Evolutionary conservation across 2,329 filamentous ascomycete genomes (phyloP).

Genomic region (Phaeosphaeria sp.): DNA sequence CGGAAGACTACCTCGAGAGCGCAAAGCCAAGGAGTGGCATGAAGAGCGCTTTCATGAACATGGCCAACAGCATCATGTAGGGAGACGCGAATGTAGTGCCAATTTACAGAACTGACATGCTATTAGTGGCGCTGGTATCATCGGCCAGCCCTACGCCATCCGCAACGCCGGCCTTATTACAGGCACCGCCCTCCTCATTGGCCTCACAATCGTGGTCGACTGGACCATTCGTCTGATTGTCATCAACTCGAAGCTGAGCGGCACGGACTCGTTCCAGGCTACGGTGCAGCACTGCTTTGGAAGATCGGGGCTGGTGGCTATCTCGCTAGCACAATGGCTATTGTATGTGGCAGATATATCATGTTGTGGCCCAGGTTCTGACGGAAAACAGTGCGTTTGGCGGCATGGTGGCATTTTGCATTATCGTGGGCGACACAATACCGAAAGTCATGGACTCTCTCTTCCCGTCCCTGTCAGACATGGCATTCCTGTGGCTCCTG

Average conservation of each 20-base stretch:
- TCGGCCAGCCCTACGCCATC: conserved; percentile 92
- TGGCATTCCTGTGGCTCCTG: conserved; percentile 81
- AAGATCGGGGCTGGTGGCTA: conserved; percentile 83
- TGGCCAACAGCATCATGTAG: conserved; percentile 96
- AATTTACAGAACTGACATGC: conserved; percentile 17
- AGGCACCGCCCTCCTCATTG: conserved; percentile 78
- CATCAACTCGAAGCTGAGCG: conserved; percentile 95
- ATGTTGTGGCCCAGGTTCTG: conserved; percentile 14
- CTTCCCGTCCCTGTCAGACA: conserved; percentile 75
- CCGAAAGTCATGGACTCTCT: conserved; percentile 85
- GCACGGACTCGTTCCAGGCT: conserved; percentile 91
- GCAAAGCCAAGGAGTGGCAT: conserved; percentile 84
- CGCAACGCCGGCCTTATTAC: conserved; percentile 86
- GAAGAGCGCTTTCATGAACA: conserved; percentile 96
- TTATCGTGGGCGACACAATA: conserved; percentile 96
- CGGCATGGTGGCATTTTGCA: conserved; percentile 97
- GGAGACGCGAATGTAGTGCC: conserved; percentile 2
- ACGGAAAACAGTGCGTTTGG: conserved; percentile 74
- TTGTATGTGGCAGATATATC: conserved; percentile 62
- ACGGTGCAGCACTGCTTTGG: conserved; percentile 97
- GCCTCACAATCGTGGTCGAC: conserved; percentile 84
- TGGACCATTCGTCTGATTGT: conserved; percentile 99
- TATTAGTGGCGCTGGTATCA: conserved; percentile 67
- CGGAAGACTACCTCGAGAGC: conserved; percentile 65
- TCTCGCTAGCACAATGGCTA: conserved; percentile 91